phyloP scores from a whole-genome alignment of 2,329 filamentous ascomycete genomes.

The Pseudogymnoascus sp. region DNA sequence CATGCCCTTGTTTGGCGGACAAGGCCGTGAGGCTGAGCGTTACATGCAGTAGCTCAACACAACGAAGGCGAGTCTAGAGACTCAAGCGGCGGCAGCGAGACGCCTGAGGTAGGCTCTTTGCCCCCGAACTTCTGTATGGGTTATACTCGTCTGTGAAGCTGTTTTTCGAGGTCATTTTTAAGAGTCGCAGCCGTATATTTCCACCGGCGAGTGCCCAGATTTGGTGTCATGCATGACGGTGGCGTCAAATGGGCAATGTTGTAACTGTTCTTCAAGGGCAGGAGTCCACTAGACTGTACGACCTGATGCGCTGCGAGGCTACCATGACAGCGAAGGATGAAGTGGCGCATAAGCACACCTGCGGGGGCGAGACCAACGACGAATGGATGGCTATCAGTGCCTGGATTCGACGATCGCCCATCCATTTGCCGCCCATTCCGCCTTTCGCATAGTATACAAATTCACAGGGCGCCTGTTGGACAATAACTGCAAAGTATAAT shows the following conservation, averaged over 20 bases:
- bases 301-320: constrained; percentile 2
- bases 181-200: not conserved
- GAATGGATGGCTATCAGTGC: constrained; percentile 8
- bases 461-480: not conserved
- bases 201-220: not conserved
- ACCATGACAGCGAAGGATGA: not conserved
- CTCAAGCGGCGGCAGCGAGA: not conserved
- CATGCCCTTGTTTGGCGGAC: constrained; percentile 6
- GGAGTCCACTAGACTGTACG: not conserved
- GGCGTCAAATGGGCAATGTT: constrained; percentile 2
- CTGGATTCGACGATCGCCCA: not conserved
- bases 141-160: not conserved
- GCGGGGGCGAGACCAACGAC: not conserved
- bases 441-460: not conserved
- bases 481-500: constrained; percentile 6
- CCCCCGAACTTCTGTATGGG: not conserved
- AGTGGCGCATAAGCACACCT: constrained; percentile 3
- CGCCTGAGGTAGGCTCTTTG: not conserved
- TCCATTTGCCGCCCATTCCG: not conserved
- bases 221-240: not conserved
- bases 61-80: constrained; percentile 4
- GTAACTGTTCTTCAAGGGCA: not conserved
- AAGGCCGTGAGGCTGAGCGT: constrained; percentile 7
- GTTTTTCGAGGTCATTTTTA: not conserved
- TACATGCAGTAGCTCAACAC: constrained; percentile 1